phyloP scores from a whole-genome alignment of 169 alveolate genomes.

The Plasmodium chabaudi region DNA sequence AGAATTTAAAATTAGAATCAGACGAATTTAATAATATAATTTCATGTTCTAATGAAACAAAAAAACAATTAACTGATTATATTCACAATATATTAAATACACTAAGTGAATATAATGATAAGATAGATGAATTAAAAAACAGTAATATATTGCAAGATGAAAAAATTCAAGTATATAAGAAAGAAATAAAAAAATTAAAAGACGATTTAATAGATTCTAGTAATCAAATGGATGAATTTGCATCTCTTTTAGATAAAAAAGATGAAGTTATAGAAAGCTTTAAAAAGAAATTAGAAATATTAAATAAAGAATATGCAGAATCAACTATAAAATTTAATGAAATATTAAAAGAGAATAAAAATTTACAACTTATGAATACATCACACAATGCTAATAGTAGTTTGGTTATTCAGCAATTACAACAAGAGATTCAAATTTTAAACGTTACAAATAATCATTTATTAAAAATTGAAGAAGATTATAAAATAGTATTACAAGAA shows the following conservation, averaged over 20 bases:
- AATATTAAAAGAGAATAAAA: conserved; percentile 57
- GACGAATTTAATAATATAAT: conserved; percentile 64
- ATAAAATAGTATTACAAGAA: conserved; percentile 61
- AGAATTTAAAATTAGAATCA: conserved; percentile 66
- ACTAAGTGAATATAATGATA: conserved; percentile 65
- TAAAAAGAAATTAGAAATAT: conserved; percentile 40
- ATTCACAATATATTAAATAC: conserved; percentile 65
- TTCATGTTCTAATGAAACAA: conserved; percentile 69
- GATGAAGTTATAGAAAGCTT: conserved; percentile 56
- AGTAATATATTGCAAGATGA: conserved; percentile 33
- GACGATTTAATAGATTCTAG: conserved; percentile 67
- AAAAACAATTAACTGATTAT: conserved; percentile 68
- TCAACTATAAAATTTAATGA: conserved; percentile 39
- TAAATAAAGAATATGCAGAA: conserved; percentile 43
- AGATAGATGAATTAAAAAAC: conserved; percentile 64
- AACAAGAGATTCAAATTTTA: conserved; percentile 61
- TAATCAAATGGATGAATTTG: conserved; percentile 70
- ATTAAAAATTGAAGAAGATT: conserved; percentile 68
- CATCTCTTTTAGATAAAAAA: conserved; percentile 63
- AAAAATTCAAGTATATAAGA: conserved; percentile 46
- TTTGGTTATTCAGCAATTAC: conserved; percentile 65
- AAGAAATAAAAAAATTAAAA: conserved; percentile 59
- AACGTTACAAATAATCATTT: conserved; percentile 55
- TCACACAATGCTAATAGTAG: conserved; percentile 60
- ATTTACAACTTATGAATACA: conserved; percentile 46